Conservation (phyloP, 768 basidiomycete genomes). For the Chalciporus sphaerocephalus region DNA sequence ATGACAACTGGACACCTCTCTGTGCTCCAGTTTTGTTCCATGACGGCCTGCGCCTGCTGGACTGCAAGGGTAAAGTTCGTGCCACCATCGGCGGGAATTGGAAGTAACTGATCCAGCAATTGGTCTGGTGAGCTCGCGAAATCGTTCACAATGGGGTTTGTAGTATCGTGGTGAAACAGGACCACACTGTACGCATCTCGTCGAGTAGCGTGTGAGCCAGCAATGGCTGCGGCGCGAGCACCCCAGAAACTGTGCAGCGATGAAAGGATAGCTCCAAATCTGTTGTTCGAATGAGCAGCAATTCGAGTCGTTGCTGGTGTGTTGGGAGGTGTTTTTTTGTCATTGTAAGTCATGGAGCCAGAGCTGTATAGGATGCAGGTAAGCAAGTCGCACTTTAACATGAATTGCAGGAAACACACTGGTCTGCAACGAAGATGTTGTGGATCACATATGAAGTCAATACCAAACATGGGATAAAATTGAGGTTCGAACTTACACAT, state of each 20-base stretch:
- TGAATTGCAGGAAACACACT: neutral
- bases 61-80: conserved; percentile 42
- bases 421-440: conserved; percentile 18
- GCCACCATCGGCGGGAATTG: conserved; percentile 28
- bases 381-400: conserved; percentile 5
- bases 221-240: conserved; percentile 38
- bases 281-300: conserved; percentile 32
- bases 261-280: conserved; percentile 50
- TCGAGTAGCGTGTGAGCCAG: conserved; percentile 13
- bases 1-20: conserved; percentile 36
- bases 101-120: conserved; percentile 35
- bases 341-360: conserved; percentile 38
- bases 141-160: conserved; percentile 36
- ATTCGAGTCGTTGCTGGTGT: conserved; percentile 37
- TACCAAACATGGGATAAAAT: neutral
- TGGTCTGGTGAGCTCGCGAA: conserved; percentile 38
- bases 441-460: conserved; percentile 7
- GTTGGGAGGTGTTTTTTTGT: conserved; percentile 37
- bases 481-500: conserved; percentile 41
- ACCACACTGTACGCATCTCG: conserved; percentile 46
- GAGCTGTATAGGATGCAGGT: conserved; percentile 36
- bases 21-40: conserved; percentile 44
- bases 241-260: conserved; percentile 49
- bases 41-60: conserved; percentile 26
- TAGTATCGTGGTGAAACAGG: conserved; percentile 31